Conservation (phyloP, 371 early-diverging fungal genomes). For the Cokeromyces recurvatus region DNA sequence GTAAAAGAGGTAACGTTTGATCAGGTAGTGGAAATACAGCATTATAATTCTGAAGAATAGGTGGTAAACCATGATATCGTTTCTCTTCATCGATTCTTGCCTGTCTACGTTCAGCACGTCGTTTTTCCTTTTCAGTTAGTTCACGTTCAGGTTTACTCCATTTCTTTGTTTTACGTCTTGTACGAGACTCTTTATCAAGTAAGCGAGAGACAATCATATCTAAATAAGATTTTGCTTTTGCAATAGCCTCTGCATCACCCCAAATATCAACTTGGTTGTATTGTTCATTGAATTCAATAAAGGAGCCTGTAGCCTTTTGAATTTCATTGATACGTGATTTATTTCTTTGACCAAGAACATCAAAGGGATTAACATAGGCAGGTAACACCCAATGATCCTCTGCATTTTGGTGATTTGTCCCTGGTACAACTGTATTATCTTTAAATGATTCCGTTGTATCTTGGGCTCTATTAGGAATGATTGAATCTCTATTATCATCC, state of each 20-base stretch:
- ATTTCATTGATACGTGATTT: constrained; percentile 20
- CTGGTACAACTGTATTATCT: constrained; percentile 10
- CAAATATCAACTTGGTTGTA: constrained; percentile 43
- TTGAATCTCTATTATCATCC: too few relatives aligned
- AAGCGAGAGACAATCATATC: constrained; percentile 12
- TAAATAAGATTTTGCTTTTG: constrained; percentile 23
- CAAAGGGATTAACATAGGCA: constrained; percentile 10
- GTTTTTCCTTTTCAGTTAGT: constrained; percentile 28
- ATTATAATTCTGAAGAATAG: constrained; percentile 15
- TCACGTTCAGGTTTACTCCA: constrained; percentile 43
- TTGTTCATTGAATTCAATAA: constrained; percentile 26
- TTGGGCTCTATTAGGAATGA: neutral
- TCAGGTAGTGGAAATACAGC: constrained; percentile 27
- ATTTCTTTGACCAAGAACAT: constrained; percentile 19
- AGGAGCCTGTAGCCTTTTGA: constrained; percentile 18
- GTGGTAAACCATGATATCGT: constrained; percentile 26
- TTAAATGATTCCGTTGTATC: neutral
- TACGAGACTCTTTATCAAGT: constrained; percentile 1
- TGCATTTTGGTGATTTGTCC: constrained; percentile 14
- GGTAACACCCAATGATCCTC: constrained; percentile 44
- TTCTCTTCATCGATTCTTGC: constrained; percentile 21
- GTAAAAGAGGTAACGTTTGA: constrained; percentile 9
- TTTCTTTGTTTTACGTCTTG: constrained; percentile 26
- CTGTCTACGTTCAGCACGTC: constrained; percentile 22
- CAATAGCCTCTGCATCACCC: constrained; percentile 26